A percentile compares a stretch with the other conserved stretches of the same genome.
These are phyloP conservation scores for Hura crepitans DNA, from an alignment of 441 rosid species.

Conservation along the genomic window DNA sequence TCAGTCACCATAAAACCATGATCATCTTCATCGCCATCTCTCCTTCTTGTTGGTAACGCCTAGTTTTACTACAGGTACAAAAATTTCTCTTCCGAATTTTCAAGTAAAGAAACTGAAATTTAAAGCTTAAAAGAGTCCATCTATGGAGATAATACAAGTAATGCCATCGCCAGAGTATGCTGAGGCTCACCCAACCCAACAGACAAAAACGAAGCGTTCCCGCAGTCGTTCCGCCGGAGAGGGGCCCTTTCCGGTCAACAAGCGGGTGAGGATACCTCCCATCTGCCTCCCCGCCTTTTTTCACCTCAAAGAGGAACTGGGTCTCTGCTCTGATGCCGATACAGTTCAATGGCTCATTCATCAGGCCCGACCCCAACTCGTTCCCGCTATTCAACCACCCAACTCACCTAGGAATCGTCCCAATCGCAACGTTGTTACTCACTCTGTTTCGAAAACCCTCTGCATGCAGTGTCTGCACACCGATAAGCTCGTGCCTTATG, in stretches of 20 bases:
- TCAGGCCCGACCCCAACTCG: constrained; percentile 17
- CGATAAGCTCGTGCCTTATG: neutral
- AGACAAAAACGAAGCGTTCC: neutral
- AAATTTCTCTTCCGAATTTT: neutral
- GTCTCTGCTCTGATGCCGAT: constrained; percentile 9
- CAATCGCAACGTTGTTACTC: neutral
- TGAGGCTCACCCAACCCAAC: neutral
- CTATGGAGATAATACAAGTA: constrained; percentile 9
- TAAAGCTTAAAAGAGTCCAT: neutral
- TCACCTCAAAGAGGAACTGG: constrained; percentile 17
- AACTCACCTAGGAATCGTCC: neutral
- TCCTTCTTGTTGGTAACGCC: too few species aligned
- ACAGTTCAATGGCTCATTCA: constrained; percentile 22
- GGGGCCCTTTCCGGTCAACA: neutral
- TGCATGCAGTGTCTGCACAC: constrained; percentile 1
- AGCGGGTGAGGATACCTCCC: constrained; percentile 3
- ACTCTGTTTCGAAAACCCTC: neutral
- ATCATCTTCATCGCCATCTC: too few species aligned
- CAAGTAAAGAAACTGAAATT: neutral
- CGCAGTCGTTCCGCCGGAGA: constrained; percentile 2
- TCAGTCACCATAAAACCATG: too few species aligned
- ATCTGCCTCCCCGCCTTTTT: constrained; percentile 8
- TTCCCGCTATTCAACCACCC: neutral
- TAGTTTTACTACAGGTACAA: too few species aligned
- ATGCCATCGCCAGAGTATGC: neutral